Evolutionary conservation across 139 green algal species (phyloP), one percentile per base, ranked within the genome.

Genomic region (Medakamo hakoo): DNA sequence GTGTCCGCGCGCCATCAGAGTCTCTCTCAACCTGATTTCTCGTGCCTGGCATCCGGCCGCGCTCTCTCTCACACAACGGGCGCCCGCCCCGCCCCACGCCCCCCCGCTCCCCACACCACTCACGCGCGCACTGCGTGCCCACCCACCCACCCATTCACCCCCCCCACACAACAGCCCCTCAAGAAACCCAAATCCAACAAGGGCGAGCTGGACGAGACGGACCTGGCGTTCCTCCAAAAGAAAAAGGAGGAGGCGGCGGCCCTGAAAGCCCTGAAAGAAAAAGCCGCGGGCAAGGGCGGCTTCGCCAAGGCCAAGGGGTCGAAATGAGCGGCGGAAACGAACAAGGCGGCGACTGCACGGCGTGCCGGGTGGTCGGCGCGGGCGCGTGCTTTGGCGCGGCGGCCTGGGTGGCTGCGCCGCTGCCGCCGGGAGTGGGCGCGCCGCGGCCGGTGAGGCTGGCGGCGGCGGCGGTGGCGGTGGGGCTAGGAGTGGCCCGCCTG

Each of bases 151-250:
- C n/a, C n/a, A n/a, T n/a, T n/a, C n/a, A n/a, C 16, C 16, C 40
- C 16, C 16, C 40, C 40, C 40, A 52, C 40, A 52, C 40, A n/a
- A 52, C 40, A 52, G 40, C 63, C 63, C 18, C 49, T 67, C 22
- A 67, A 67, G 49, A 67, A 67, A 14, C 52, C 63, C 18, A 67
- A 67, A 27, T 26, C 16, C 4, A 28, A 52, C 4, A 2, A 49
- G 25, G 26, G 4, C 25, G 63, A 67, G 49, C 63, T 67, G 2
- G 63, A 67, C 63, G 63, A 67, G 5, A 49, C 60, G 49, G 63
- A 67, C 63, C 32, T 56, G n/a, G 63, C 63, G 21, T 67, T 67
- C 63, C 55, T 62, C 4, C 40, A 40, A 4, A 67, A 67, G 63
- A 59, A 67, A 27, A 67, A 67, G 63, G 63, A 49, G 4, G 63